phyloP scores from a whole-genome alignment of 192 early-diverging fungal genomes.

The Podila epicladia region DNA sequence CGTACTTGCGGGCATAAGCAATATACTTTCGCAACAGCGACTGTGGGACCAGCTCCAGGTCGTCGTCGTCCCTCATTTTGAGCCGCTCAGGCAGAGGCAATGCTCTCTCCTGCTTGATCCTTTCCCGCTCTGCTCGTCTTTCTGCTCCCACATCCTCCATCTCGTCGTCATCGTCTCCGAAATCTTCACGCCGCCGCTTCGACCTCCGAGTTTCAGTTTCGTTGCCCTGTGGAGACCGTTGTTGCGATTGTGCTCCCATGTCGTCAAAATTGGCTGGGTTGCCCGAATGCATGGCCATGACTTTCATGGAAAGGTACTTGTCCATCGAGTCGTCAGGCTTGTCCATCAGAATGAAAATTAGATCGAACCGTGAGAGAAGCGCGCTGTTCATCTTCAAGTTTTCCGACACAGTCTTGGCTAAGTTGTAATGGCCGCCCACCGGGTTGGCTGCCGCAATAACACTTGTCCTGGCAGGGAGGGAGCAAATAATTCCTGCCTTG shows the following conservation, averaged over 20 bases:
- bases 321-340: constrained; percentile 84
- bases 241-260: constrained; percentile 1
- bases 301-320: constrained; percentile 79
- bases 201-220: neutral
- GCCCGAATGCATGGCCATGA: constrained; percentile 77
- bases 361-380: constrained; percentile 82
- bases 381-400: constrained; percentile 82
- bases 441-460: constrained; percentile 93
- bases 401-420: constrained; percentile 82
- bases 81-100: constrained; percentile 46
- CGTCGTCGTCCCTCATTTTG: constrained; percentile 60
- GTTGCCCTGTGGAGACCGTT: constrained; percentile 7
- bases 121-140: neutral
- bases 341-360: constrained; percentile 87
- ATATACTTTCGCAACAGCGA: constrained; percentile 84
- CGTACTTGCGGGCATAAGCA: constrained; percentile 84
- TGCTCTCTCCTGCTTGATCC: constrained; percentile 15
- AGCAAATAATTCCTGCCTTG: constrained; percentile 88
- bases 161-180: neutral
- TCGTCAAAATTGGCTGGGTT: constrained; percentile 1
- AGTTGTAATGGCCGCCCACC: constrained; percentile 88
- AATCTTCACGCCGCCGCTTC: neutral
- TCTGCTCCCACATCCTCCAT: neutral
- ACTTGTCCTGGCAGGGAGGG: constrained; percentile 82
- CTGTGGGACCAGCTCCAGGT: constrained; percentile 71